phyloP scores from a whole-genome alignment of 2,329 filamentous ascomycete species.

The Trichoderma harzianum region DNA sequence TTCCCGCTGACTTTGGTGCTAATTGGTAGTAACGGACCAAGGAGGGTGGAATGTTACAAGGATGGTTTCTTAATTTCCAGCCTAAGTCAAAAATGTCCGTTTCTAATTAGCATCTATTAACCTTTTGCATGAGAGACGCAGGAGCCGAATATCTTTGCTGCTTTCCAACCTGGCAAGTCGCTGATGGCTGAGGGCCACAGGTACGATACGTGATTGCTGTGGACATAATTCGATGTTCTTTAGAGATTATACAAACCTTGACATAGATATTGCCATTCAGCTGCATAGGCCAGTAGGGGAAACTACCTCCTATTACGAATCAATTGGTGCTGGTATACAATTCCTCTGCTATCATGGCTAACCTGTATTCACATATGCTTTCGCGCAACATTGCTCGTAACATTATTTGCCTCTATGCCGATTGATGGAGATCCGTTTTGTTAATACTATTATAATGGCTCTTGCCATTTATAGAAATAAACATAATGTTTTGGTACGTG shows the following conservation, averaged over 20 bases:
- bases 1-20: background rate
- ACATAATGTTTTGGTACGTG: too few relatives aligned
- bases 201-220: background rate
- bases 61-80: background rate
- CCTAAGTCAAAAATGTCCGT: background rate
- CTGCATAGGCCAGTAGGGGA: background rate
- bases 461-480: too few relatives aligned
- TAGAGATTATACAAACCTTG: too few relatives aligned
- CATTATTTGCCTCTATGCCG: too few relatives aligned
- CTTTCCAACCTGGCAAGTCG: background rate
- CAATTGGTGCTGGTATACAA: background rate
- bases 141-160: background rate
- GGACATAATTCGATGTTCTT: background rate
- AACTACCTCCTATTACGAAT: background rate
- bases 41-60: background rate
- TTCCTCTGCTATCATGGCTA: background rate
- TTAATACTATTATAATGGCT: too few relatives aligned
- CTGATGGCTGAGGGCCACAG: background rate
- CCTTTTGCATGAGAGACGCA: background rate
- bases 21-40: background rate
- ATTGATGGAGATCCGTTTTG: too few relatives aligned
- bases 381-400: too few relatives aligned
- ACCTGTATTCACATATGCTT: background rate
- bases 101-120: background rate
- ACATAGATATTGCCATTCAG: background rate